Evolutionary conservation across 2,329 filamentous ascomycete genomes (phyloP), one percentile per base, ranked within the genome.

Genomic region (Exophiala xenobiotica): DNA sequence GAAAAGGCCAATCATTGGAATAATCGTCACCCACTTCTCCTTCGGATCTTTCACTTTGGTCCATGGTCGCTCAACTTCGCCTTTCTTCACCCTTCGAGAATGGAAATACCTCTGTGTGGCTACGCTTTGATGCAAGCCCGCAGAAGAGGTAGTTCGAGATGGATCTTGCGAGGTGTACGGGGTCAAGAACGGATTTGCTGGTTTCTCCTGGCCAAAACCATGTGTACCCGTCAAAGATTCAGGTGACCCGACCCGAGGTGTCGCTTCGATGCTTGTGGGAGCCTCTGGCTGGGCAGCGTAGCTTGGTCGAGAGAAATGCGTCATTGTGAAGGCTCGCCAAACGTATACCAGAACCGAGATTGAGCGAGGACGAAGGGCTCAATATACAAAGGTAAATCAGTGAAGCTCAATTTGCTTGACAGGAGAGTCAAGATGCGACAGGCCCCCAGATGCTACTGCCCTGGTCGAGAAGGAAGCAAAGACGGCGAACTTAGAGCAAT

Each of bases 1-100:
- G 2, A 83, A 41, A 43, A 93, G 80, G 40, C 88, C 88, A 19
- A 89, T 66, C 35, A 90, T 65, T 2, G 88, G 88, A 51, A 95
- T 79, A 57, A 92, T 90, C 2, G 85, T 90, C 6, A 89, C 83
- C 88, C 88, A 93, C 73, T 90, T 93, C 76, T 92, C 87, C 67
- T 83, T 86, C 12, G 86, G 85, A 60, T 91, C 86, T 52, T 76
- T 83, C 14, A 79, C 70, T 31, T 86, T 70, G 37, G 54, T 57
- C 89, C 89, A 93, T 14, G 88, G 87, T 70, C 88, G 86, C 66
- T 90, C 85, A 2, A 88, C 70, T 44, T 88, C 81, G 35, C 81
- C 87, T 66, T 89, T 88, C 65, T 78, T 80, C 23, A 93, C 79
- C 54, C 87, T 75, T 52, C 88, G 78, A 12, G 87, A 90, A 68